Evolutionary conservation across 768 basidiomycete genomes (phyloP).

Genomic region (Tremella yokohamensis): DNA sequence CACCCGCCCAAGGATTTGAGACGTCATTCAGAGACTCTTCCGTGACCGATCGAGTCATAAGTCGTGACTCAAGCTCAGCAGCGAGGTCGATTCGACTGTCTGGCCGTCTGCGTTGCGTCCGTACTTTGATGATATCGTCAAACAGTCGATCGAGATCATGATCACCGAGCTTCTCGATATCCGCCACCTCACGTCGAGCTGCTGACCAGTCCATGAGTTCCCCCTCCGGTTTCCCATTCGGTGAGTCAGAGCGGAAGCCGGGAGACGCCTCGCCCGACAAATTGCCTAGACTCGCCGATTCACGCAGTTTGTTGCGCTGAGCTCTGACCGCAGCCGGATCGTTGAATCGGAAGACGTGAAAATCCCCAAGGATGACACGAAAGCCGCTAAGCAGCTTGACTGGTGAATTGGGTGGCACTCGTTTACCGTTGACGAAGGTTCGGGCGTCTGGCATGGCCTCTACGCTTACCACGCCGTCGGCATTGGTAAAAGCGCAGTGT

Average conservation of each 20-base stretch:
- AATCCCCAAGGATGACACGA: conserved; percentile 93
- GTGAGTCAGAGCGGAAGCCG: conserved; percentile 22
- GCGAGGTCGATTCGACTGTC: conserved; percentile 37
- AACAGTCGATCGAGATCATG: conserved; percentile 76
- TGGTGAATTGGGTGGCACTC: conserved; percentile 69
- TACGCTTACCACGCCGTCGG: conserved; percentile 76
- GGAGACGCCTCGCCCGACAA: conserved; percentile 18
- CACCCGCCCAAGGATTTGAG: conserved; percentile 34
- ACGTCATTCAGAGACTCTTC: conserved; percentile 33
- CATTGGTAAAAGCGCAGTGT: conserved; percentile 88
- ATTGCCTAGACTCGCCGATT: conserved; percentile 29
- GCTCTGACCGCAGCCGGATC: conserved; percentile 44
- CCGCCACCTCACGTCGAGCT: conserved; percentile 89
- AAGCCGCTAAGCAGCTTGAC: conserved; percentile 89
- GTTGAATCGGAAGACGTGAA: conserved; percentile 94
- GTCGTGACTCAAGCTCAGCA: conserved; percentile 32
- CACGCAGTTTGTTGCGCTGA: conserved; percentile 30
- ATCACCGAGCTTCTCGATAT: conserved; percentile 87
- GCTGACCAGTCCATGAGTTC: conserved; percentile 82
- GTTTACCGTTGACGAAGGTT: conserved; percentile 82
- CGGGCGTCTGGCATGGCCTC: conserved; percentile 74
- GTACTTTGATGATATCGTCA: conserved; percentile 67
- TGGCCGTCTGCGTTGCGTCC: conserved; percentile 36
- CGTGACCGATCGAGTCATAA: conserved; percentile 26
- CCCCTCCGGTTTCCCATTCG: conserved; percentile 19